These are phyloP conservation scores for Agapanthus africanus DNA, from an alignment of 106 monocot genomes.

Conservation along the genomic window DNA sequence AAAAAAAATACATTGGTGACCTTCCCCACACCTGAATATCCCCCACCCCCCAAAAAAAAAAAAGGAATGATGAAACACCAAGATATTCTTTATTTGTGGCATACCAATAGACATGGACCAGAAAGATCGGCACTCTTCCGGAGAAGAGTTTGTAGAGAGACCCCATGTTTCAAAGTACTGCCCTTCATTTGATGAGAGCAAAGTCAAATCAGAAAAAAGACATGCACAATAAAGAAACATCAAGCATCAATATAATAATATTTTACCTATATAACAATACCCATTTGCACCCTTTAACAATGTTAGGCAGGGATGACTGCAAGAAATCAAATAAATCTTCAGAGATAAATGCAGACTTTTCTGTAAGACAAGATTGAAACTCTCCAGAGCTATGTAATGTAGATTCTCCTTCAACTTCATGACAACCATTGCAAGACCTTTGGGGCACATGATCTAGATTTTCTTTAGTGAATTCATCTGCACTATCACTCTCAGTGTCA, in stretches of 20 bases:
- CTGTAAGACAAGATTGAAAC: constrained; percentile 37
- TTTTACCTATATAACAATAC: constrained; percentile 80
- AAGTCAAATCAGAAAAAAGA: constrained; percentile 20
- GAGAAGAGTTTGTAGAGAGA: constrained; percentile 76
- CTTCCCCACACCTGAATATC: neutral
- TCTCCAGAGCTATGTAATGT: constrained; percentile 6
- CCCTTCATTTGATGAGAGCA: constrained; percentile 45
- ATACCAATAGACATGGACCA: constrained; percentile 80
- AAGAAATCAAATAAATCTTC: constrained; percentile 68
- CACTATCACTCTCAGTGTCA: constrained; percentile 27
- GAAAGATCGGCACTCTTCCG: constrained; percentile 53
- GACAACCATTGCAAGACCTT: constrained; percentile 18
- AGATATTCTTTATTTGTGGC: constrained; percentile 4
- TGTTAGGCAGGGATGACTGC: constrained; percentile 75
- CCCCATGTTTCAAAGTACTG: constrained; percentile 94
- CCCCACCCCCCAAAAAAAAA: no score
- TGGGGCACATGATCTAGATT: constrained; percentile 14
- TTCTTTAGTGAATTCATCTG: constrained; percentile 1
- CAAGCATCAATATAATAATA: neutral
- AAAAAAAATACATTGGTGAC: neutral
- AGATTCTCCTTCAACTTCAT: constrained; percentile 12
- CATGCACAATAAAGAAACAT: neutral
- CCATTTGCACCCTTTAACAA: constrained; percentile 84
- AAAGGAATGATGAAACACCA: neutral
- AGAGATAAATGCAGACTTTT: constrained; percentile 63